Conservation (phyloP, 768 basidiomycete genomes). For the Rhodotorula diobovata region DNA sequence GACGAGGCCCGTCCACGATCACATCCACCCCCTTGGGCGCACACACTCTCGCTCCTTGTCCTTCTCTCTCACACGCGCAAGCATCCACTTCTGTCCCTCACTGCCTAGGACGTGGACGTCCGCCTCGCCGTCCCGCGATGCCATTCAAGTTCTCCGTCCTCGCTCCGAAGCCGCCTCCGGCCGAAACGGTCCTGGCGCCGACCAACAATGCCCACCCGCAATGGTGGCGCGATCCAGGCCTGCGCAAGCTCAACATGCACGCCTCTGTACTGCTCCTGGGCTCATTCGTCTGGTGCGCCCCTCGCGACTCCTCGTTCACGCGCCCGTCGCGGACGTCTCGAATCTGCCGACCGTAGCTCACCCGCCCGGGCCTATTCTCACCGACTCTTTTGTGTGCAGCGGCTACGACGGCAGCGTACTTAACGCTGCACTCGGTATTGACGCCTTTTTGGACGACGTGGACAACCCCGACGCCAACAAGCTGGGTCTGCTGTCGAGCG, state of each 20-base stretch:
- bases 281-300: background rate
- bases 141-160: background rate
- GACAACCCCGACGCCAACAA: constrained; percentile 3
- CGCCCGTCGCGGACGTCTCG: too few species aligned
- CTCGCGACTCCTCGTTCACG: too few species aligned
- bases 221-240: constrained; percentile 12
- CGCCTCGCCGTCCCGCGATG: background rate
- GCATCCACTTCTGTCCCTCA: too few species aligned
- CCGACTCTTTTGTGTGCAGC: background rate
- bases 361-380: too few species aligned
- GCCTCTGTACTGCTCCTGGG: background rate
- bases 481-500: constrained; percentile 1
- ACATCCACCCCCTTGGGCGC: too few species aligned
- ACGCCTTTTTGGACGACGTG: background rate
- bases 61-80: too few species aligned
- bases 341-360: too few species aligned
- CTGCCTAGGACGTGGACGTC: too few species aligned
- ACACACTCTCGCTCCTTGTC: too few species aligned
- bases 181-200: background rate
- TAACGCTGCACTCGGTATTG: background rate
- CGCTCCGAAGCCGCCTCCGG: background rate
- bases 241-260: constrained; percentile 1
- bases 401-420: constrained; percentile 14
- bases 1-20: too few species aligned
- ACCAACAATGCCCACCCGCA: background rate